These are phyloP conservation scores for Talaromyces adpressus DNA, from an alignment of 495 filamentous ascomycete species.

Conservation along the genomic window DNA sequence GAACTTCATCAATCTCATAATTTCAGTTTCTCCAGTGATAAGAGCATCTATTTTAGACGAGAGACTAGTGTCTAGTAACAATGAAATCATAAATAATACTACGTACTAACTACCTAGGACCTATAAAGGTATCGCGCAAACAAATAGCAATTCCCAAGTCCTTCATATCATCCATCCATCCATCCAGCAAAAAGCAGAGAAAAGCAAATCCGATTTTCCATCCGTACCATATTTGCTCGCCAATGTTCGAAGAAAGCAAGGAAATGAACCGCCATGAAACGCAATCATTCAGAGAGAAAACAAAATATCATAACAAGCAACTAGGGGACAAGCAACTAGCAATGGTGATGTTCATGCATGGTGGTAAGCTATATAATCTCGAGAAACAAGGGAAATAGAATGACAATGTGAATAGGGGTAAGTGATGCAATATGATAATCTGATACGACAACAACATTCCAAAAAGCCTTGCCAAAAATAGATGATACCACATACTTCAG, in stretches of 20 bases:
- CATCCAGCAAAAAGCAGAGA: neutral
- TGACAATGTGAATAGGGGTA: neutral
- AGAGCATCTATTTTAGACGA: neutral
- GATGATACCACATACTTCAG: neutral
- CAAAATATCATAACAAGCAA: neutral
- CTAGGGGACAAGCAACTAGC: neutral
- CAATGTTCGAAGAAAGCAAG: neutral
- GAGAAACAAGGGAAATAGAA: neutral
- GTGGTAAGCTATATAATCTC: neutral
- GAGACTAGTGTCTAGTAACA: neutral
- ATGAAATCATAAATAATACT: neutral
- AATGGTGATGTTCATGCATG: neutral
- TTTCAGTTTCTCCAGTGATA: neutral
- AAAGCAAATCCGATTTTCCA: neutral
- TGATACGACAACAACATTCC: neutral
- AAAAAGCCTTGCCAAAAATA: neutral
- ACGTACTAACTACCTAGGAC: neutral
- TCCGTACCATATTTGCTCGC: neutral
- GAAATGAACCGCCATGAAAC: neutral
- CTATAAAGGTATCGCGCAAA: neutral
- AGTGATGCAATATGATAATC: neutral
- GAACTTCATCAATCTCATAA: neutral
- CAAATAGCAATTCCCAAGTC: neutral
- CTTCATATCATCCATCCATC: slow-evolving; percentile 1
- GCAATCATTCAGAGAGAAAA: neutral